These are phyloP conservation scores for Tolypocladium ovalisporum DNA, from an alignment of 2,329 filamentous ascomycete species.

Conservation along the genomic window DNA sequence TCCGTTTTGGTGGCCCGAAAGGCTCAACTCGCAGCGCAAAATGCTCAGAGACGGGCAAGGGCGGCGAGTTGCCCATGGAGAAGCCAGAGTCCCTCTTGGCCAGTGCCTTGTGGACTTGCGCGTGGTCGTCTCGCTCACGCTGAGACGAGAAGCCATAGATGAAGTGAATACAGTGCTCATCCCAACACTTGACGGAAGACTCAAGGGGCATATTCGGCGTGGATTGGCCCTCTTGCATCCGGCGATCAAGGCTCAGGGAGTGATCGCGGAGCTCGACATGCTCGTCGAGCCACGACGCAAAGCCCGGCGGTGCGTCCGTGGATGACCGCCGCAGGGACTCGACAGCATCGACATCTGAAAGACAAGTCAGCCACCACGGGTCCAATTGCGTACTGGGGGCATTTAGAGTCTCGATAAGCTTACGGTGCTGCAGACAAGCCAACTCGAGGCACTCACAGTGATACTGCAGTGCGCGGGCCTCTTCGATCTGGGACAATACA, in stretches of 20 bases:
- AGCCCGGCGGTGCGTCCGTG: slow-evolving; percentile 31
- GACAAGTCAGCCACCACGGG: neutral
- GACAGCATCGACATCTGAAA: slow-evolving; percentile 19
- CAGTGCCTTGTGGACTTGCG: slow-evolving; percentile 29
- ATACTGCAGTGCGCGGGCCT: slow-evolving; percentile 45
- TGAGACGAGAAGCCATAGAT: slow-evolving; percentile 44
- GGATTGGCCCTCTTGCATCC: slow-evolving; percentile 1
- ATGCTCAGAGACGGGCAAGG: neutral
- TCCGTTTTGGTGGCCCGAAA: neutral
- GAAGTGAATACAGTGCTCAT: slow-evolving; percentile 45
- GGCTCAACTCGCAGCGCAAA: neutral
- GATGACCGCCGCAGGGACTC: slow-evolving; percentile 17
- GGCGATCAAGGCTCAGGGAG: slow-evolving; percentile 21
- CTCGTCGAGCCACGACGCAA: slow-evolving; percentile 39
- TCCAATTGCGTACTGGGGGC: neutral
- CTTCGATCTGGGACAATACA: slow-evolving; percentile 42
- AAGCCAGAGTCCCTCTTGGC: slow-evolving; percentile 34
- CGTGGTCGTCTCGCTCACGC: slow-evolving; percentile 40
- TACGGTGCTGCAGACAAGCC: slow-evolving; percentile 31
- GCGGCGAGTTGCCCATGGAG: slow-evolving; percentile 18
- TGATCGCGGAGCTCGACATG: slow-evolving; percentile 39
- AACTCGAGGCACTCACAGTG: slow-evolving; percentile 47
- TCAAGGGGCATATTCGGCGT: slow-evolving; percentile 1
- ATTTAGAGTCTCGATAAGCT: slow-evolving; percentile 5
- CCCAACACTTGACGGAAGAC: slow-evolving; percentile 39